Base-by-base conservation (phyloP, 352 stramenopile genomes). In the Salisapilia sapeloensis region DNA sequence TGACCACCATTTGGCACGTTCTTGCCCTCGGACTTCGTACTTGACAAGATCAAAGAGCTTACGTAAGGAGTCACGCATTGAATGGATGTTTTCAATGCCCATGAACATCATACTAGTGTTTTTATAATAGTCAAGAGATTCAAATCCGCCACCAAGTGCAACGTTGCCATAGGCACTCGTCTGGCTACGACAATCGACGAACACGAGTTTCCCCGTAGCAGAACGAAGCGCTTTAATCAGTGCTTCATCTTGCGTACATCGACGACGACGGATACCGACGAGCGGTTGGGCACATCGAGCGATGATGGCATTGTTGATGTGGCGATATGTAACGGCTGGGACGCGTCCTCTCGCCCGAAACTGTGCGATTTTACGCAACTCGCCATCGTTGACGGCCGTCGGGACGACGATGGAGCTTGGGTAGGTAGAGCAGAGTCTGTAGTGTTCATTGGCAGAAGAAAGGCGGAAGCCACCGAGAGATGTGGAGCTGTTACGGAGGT, bases 81-180 rank as follows among this genome's bases (percentile, higher is more conserved):
- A 87, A 37, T 96, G 83, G 24, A 96, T 96, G 56, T 96, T 95
- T 26, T 87, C 72, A 44, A 96, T 94, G 0, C 79, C 72, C 57
- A 93, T 83, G 38, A 81, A 76, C 50, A 67, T 63, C 33, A 79
- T 85, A 40, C 55, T 65, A 4, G 62, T 66, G 33, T 84, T 69
- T 17, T 63, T 58, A 44, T 85, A 93, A 44, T 86, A 93, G 41
- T 85, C 69, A 38, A 51, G 53, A 25, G 83, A 60, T 80, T 90
- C 74, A 40, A 90, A 90, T 2, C 74, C 70, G 31, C 70, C 70
- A 40, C 74, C 74, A 0, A 90, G 42, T 5, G 70, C 66, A 36
- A 85, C 64, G 33, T 85, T 91, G 1, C 75, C 67, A 38, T 86
- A 91, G 4, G 71, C 71, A 31, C 71, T 91, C 4, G 75, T 85